phyloP scores from a whole-genome alignment of 495 filamentous ascomycete species.

The Emericellopsis terricola region DNA sequence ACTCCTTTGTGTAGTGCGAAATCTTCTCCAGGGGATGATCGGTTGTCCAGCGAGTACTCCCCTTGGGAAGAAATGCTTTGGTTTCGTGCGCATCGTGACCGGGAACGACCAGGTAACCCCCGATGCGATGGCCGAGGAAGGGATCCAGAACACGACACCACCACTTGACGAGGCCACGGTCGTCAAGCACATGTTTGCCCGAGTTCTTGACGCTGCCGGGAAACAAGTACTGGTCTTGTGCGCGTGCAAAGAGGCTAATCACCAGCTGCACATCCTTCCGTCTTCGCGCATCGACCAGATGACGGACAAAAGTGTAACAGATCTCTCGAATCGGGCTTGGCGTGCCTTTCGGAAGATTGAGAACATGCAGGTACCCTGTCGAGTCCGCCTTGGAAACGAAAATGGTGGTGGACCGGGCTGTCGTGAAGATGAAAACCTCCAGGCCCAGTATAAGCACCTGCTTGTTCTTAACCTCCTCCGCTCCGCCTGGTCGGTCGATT shows the following conservation, averaged over 20 bases:
- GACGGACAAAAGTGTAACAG: constrained; percentile 54
- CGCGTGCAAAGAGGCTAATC: constrained; percentile 79
- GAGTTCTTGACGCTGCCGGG: constrained; percentile 73
- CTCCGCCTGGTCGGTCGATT: constrained; percentile 19
- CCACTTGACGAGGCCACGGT: constrained; percentile 79
- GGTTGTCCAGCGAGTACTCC: constrained; percentile 29
- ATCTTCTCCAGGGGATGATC: constrained; percentile 38
- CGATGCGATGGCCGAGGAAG: constrained; percentile 17
- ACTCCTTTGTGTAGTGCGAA: constrained; percentile 46
- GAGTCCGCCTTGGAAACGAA: constrained; percentile 97
- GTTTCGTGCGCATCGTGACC: constrained; percentile 68
- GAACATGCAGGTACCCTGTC: constrained; percentile 63
- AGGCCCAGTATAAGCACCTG: constrained; percentile 30
- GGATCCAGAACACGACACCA: constrained; percentile 83
- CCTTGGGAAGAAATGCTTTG: constrained; percentile 34
- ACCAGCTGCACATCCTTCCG: constrained; percentile 54
- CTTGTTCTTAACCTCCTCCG: constrained; percentile 1
- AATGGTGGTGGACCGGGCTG: constrained; percentile 59
- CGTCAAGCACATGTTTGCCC: constrained; percentile 85
- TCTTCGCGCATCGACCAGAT: constrained; percentile 47
- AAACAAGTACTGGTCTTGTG: constrained; percentile 90
- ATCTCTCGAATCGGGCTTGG: constrained; percentile 59
- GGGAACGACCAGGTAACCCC: constrained; percentile 73
- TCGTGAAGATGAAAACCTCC: constrained; percentile 52
- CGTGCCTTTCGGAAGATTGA: constrained; percentile 37